A percentile compares a stretch with the other conserved stretches of the same genome.
Conservation (phyloP, 768 basidiomycete species). For the Xerocomus spinulosus region DNA sequence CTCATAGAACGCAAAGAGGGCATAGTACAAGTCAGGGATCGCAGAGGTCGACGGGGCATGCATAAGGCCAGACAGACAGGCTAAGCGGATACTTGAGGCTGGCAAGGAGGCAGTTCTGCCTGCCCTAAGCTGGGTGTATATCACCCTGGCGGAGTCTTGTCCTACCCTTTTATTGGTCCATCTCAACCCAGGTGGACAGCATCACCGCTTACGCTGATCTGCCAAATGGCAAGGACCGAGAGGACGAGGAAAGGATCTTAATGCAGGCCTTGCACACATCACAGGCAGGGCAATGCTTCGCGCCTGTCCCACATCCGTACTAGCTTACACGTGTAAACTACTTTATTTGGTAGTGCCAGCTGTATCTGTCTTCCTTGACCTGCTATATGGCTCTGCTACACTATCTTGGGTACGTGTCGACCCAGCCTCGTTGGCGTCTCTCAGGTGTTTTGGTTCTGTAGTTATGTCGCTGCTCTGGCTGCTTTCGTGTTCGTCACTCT, state of each 20-base stretch:
- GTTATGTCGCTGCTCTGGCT: conserved; percentile 70
- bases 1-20: conserved; percentile 70
- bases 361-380: not conserved
- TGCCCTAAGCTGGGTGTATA: conserved; percentile 24
- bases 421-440: not conserved
- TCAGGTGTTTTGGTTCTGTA: no score
- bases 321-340: not conserved
- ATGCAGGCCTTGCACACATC: conserved; percentile 46
- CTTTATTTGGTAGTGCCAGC: not conserved
- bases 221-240: conserved; percentile 83
- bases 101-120: no score
- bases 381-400: conserved; percentile 52
- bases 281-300: conserved; percentile 39
- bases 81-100: no score
- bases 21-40: conserved; percentile 69
- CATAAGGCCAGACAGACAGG: conserved; percentile 29
- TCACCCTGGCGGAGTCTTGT: not conserved
- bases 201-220: conserved; percentile 37
- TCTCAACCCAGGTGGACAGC: conserved; percentile 67
- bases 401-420: conserved; percentile 50
- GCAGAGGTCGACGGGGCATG: conserved; percentile 43
- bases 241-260: conserved; percentile 59
- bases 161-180: conserved; percentile 51
- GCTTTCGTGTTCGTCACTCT: conserved; percentile 90
- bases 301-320: conserved; percentile 39